These are phyloP conservation scores for Coemansia sp. DNA, from an alignment of 192 early-diverging fungal genomes.

Conservation along the genomic window DNA sequence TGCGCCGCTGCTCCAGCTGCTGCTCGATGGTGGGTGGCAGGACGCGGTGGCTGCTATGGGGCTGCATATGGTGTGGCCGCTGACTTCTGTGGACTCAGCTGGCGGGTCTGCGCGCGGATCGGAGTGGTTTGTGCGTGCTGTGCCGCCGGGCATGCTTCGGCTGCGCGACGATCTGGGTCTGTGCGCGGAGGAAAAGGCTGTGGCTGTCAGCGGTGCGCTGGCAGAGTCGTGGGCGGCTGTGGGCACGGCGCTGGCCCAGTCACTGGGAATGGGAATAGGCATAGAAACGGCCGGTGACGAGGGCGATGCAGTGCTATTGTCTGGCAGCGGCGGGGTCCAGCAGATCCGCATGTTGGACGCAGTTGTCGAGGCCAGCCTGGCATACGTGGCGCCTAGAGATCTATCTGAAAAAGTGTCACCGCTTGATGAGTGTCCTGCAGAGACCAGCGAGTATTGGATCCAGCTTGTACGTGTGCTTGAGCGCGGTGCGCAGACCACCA, in stretches of 20 bases:
- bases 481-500: conserved; percentile 24
- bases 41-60: conserved; percentile 41
- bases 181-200: neutral
- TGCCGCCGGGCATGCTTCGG: conserved; percentile 27
- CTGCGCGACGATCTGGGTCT: conserved; percentile 6
- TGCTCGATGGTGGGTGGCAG: conserved; percentile 34
- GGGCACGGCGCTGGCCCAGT: conserved; percentile 20
- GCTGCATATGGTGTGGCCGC: conserved; percentile 25
- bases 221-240: conserved; percentile 28
- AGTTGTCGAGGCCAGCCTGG: conserved; percentile 18
- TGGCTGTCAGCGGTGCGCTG: conserved; percentile 2
- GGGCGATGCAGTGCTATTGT: neutral
- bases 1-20: conserved; percentile 6
- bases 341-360: conserved; percentile 37
- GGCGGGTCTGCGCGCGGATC: neutral
- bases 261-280: no score
- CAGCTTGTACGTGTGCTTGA: conserved; percentile 30
- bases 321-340: conserved; percentile 4
- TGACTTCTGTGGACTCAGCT: neutral
- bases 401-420: no score
- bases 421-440: conserved; percentile 12
- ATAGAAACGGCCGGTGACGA: conserved; percentile 5
- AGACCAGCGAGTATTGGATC: conserved; percentile 29
- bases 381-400: conserved; percentile 3
- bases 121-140: conserved; percentile 30